Evolutionary conservation across 2,329 filamentous ascomycete species (phyloP).

Genomic region (Dryadomyces quercivorus): DNA sequence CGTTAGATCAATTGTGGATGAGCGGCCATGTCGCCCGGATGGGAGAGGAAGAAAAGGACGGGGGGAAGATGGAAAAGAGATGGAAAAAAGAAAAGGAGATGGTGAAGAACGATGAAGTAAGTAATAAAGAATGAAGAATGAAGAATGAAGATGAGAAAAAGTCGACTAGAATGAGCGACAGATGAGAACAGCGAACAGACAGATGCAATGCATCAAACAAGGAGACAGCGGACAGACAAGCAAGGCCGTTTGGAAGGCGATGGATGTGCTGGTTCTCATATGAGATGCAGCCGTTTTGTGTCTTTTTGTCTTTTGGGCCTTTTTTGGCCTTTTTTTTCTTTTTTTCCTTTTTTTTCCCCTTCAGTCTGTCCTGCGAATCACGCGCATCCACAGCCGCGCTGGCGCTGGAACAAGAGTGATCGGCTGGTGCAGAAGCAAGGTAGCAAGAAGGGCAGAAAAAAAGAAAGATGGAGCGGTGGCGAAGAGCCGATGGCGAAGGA

Average conservation of each 20-base stretch:
- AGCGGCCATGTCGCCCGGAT: no score
- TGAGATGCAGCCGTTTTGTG: neutral
- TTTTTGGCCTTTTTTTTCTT: neutral
- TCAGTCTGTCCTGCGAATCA: neutral
- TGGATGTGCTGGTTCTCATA: no score
- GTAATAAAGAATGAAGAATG: neutral
- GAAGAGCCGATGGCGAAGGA: neutral
- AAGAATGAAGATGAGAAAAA: neutral
- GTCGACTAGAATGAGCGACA: neutral
- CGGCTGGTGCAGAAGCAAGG: neutral
- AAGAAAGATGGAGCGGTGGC: neutral
- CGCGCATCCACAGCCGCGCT: slow-evolving; percentile 1
- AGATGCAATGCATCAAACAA: neutral
- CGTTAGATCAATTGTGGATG: no score
- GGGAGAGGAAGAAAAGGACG: no score
- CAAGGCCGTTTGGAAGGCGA: no score
- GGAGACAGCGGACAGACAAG: neutral
- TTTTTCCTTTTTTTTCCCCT: neutral
- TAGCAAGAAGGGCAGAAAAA: neutral
- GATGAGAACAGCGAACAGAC: neutral
- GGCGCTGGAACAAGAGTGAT: neutral
- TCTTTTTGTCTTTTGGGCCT: neutral
- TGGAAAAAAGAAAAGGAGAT: neutral
- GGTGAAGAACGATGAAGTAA: neutral
- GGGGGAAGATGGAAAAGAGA: neutral